Evolutionary conservation across 1,284 basidiomycete species (phyloP), one percentile per base, ranked within the genome.

Genomic region (Mycena citricolor): DNA sequence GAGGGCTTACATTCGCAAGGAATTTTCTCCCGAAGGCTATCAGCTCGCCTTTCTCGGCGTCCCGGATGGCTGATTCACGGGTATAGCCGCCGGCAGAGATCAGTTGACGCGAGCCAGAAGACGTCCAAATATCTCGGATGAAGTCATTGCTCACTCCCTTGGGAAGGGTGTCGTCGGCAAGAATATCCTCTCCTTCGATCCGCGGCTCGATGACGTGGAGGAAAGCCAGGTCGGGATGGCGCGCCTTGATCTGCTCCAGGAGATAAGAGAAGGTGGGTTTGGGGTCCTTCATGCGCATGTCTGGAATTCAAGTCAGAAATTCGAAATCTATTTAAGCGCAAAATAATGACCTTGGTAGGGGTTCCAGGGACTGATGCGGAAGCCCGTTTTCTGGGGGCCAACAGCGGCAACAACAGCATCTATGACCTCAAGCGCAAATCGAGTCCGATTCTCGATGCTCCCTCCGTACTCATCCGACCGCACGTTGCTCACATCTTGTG

Each of bases 401-500:
- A 75, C 53, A 11, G 60, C 63, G 5, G 59, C 42, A 0, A 54
- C 58, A 4, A 76, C 54, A 1, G 63, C 67, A 22, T 73, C 67
- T 19, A 76, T 58, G 4, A 76, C 67, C 52, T 67, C 66, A 41
- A 77, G 62, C 1, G 64, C 61, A 49, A 82, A 81, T 14, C 71
- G 63, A 1, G 63, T 56, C 32, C 80, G 62, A 54, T 74, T 76
- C 58, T 76, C 72, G 20, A 77, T 47, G 8, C 66, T 68, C 4
- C 77, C 79, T 4, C 79, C 79, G 59, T 76, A 81, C 24, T 63
- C 59, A 57, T 82, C 79, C 10, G 69, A 73, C 26, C 78, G 66
- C 26, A 69, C 58, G 61, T 79, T 80, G 32, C 61, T 54, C 6
- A 61, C 52, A 24, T 68, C 63, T 49, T 74, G 68, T 23, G 68